Evolutionary conservation across 1,284 basidiomycete species (phyloP).

Genomic region (Mycosarcoma mackinlayi): DNA sequence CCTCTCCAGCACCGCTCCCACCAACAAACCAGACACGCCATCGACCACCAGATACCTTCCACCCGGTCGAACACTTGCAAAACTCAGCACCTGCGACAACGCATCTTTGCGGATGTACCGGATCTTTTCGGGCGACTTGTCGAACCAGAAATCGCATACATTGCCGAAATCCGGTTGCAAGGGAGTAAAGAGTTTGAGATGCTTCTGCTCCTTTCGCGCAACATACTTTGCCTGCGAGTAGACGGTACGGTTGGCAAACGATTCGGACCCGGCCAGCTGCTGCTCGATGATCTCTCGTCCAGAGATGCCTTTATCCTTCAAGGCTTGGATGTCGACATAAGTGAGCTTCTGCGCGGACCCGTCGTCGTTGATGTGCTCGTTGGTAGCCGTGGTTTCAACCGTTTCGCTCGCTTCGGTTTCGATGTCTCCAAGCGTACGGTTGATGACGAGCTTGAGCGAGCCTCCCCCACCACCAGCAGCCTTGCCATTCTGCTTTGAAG

Average conservation of each 20-base stretch:
- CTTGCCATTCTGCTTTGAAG: slow-evolving; percentile 9
- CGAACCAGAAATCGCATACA: slow-evolving; percentile 88
- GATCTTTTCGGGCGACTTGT: slow-evolving; percentile 75
- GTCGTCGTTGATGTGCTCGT: slow-evolving; percentile 68
- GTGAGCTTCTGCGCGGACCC: slow-evolving; percentile 64
- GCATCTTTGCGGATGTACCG: slow-evolving; percentile 88
- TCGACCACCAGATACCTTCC: slow-evolving; percentile 90
- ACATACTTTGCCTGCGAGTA: slow-evolving; percentile 66
- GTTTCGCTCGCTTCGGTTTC: slow-evolving; percentile 44
- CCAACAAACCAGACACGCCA: slow-evolving; percentile 84
- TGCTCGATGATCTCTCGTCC: slow-evolving; percentile 65
- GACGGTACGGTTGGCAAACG: slow-evolving; percentile 60
- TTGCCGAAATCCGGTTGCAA: slow-evolving; percentile 88
- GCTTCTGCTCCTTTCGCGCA: slow-evolving; percentile 70
- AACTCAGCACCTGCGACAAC: slow-evolving; percentile 84
- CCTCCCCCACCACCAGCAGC: not conserved
- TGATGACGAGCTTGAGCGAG: slow-evolving; percentile 47
- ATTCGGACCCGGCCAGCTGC: slow-evolving; percentile 53
- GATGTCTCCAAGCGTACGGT: slow-evolving; percentile 49
- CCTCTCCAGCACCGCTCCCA: slow-evolving; percentile 82
- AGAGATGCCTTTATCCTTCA: slow-evolving; percentile 63
- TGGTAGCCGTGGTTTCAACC: slow-evolving; percentile 64
- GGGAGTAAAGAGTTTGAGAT: slow-evolving; percentile 86
- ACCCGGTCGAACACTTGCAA: slow-evolving; percentile 85
- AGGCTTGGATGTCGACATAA: slow-evolving; percentile 65